Evolutionary conservation across 75 land plant genomes (phyloP), one percentile per base, ranked within the genome.

Genomic region (Picea sitchensis): DNA sequence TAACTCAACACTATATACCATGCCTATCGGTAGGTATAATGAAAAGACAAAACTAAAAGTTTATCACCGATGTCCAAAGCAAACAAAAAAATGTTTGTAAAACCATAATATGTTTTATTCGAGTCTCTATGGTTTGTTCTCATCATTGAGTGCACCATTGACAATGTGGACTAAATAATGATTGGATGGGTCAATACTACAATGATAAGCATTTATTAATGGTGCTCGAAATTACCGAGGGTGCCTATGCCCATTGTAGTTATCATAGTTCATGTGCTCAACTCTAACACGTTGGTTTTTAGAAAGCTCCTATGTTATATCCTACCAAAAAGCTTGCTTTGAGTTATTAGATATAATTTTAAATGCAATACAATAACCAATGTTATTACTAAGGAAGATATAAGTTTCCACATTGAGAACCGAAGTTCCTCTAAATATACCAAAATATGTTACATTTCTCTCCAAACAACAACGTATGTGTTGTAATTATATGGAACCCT

Each of bases 231-330:
- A 85, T 58, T 76, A 83, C 21, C 94, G 88, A 14, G 79, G 54
- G 75, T 96, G 98, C 51, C 98, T 81, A 83, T 94, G 93, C 15
- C 92, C 98, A 82, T 96, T 98, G 63, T 96, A 96, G 76, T 96
- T 73, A 14, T 90, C 92, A 59, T 96, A 96, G 80, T 96, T 82
- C 20, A 96, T 90, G 79, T 96, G 99, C 30, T 81, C 76, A 12
- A 87, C 86, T 11, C 3, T 65, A 7, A 74, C 79, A 0, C 75
- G 73, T 12, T 41, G 15, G 17, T 88, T 90, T 41, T 76, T 84
- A 3, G 86, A 69, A 1, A 96, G 79, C 76, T 96, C 98, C 73
- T 84, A 88, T 79, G 86, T 95, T 65, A 96, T 85, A 78, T 96
- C 99, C 75, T 85, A 76, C 58, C 76, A 15, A 63, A 18, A 26